Percentiles rank a stretch among this genome's conserved stretches.
phyloP scores from a whole-genome alignment of 1,284 basidiomycete species.

The Puccinia brachypodii region DNA sequence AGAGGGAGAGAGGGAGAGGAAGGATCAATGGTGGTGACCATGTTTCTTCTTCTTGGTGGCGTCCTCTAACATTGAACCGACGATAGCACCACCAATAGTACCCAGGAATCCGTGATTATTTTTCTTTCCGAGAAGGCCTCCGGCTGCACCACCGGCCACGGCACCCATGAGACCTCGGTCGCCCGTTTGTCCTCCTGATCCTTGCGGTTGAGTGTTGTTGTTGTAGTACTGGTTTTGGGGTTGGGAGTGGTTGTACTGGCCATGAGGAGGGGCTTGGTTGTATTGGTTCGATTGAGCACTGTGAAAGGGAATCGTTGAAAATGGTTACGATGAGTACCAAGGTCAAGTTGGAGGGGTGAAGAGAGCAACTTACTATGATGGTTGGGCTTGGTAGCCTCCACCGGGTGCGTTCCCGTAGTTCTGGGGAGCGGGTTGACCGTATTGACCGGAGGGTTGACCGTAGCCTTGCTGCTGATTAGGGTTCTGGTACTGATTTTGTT shows the following conservation, averaged over 20 bases:
- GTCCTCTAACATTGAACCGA: conserved; percentile 15
- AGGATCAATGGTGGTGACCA: conserved; percentile 6
- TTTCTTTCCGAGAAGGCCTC: conserved; percentile 9
- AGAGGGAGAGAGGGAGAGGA: neutral
- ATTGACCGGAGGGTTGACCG: neutral
- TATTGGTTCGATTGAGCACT: conserved; percentile 4
- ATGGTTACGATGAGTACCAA: neutral
- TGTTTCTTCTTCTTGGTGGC: conserved; percentile 38
- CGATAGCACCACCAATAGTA: conserved; percentile 21
- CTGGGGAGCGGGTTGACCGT: conserved; percentile 11
- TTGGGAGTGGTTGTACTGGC: neutral
- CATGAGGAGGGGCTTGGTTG: neutral
- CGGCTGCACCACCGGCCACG: conserved; percentile 14
- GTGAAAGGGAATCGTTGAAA: neutral
- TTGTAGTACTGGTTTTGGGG: neutral
- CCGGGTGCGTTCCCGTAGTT: neutral
- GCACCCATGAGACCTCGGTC: conserved; percentile 33
- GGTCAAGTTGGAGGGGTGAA: neutral
- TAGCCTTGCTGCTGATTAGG: neutral
- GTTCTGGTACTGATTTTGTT: neutral
- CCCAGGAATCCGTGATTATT: conserved; percentile 34
- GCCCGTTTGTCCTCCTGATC: neutral
- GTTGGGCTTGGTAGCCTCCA: conserved; percentile 5
- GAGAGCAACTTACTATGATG: neutral
- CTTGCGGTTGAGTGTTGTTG: neutral